Base-by-base conservation (phyloP, 1,284 basidiomycete species). In the Salmacisia buchloeana region DNA sequence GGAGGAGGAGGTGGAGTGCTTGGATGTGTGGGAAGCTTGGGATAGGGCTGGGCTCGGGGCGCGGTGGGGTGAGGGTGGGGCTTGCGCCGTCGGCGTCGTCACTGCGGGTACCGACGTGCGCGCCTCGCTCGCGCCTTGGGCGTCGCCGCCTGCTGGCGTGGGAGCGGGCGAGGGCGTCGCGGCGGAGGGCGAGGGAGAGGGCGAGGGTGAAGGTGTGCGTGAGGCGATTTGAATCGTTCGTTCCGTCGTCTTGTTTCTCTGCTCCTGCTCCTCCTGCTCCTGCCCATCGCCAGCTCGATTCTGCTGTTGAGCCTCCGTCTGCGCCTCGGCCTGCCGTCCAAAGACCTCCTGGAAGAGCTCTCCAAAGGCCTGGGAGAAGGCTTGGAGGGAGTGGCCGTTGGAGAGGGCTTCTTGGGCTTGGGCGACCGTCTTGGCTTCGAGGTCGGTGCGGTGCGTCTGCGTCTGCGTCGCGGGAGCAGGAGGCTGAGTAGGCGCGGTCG, bases 291-390 rank as follows among this genome's bases (percentile, higher is more conserved):
- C n/a, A n/a, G n/a, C n/a, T n/a, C n/a, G n/a, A n/a, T n/a, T n/a
- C n/a, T n/a, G n/a, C n/a, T n/a, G n/a, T n/a, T n/a, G 41, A 43
- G 25, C 29, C 27, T 31, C 21, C 4, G 25, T 31, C 49, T 33
- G 27, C 13, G 5, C 27, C 49, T 54, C 13, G 49, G 25, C 3
- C 1, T 54, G 18, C 12, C 18, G 2, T 1, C 49, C 49, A 33
- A 54, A 54, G 49, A 54, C 49, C 21, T 54, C 27, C 3, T 54
- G 49, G 49, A 54, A 54, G 27, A 54, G 49, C 7, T 54, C 49
- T 9, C 49, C 49, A n/a, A 54, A 54, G 3, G 27, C 49, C 4
- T 18, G 13, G 29, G 49, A 33, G 49, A 54, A 54, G 27, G 49
- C 29, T 18, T 54, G 31, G 25, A 54, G 25, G 49, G 31, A 18